Conservation (phyloP, 345 rosid genomes). For the Salix koriyanagi region DNA sequence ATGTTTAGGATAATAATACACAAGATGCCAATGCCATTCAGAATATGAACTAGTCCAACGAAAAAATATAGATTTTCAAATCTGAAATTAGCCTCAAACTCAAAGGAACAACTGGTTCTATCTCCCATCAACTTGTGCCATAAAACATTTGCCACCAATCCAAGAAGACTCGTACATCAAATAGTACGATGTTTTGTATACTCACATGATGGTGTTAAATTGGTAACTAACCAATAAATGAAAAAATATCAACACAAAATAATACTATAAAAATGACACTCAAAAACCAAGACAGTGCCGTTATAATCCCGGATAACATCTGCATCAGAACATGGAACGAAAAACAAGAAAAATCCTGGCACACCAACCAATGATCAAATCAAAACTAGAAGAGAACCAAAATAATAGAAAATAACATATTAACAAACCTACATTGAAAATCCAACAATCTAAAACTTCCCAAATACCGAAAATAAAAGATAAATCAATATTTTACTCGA, state of each 20-base stretch:
- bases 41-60: background rate
- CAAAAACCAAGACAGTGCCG: background rate
- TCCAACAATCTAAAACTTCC: slow-evolving; percentile 17
- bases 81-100: slow-evolving; percentile 3
- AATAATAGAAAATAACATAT: background rate
- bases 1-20: background rate
- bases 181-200: background rate
- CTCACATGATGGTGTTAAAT: background rate
- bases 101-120: background rate
- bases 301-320: background rate
- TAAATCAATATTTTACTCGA: background rate
- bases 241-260: background rate
- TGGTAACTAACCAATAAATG: background rate
- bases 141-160: background rate
- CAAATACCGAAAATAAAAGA: slow-evolving; percentile 11
- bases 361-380: background rate
- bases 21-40: background rate
- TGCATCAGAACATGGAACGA: background rate
- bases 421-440: slow-evolving; percentile 8
- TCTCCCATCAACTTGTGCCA: background rate
- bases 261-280: background rate
- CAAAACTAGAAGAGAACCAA: background rate
- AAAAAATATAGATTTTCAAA: slow-evolving; percentile 6
- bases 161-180: background rate
- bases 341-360: background rate